Conservation (phyloP, 1,284 basidiomycete genomes). For the Cryptococcus sp. region DNA sequence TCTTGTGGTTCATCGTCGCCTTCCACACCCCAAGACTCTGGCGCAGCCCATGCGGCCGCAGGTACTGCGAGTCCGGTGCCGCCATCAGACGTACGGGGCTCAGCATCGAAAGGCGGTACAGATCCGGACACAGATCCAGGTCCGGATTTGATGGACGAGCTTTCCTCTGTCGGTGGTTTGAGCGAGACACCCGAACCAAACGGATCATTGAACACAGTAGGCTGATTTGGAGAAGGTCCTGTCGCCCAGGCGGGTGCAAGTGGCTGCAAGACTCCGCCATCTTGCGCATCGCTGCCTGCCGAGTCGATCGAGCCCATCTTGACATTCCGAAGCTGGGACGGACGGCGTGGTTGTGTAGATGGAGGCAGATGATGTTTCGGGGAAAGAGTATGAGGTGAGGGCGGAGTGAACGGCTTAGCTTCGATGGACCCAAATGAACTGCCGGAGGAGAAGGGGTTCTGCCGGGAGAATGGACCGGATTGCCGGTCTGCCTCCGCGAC, state of each 20-base stretch:
- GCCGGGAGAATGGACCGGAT: slow-evolving; percentile 25
- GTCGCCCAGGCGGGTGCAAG: slow-evolving; percentile 42
- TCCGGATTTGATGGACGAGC: neutral
- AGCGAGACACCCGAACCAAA: slow-evolving; percentile 24
- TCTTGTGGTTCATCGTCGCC: slow-evolving; percentile 50
- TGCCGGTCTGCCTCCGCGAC: slow-evolving; percentile 25
- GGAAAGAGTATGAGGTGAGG: slow-evolving; percentile 39
- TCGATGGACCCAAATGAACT: slow-evolving; percentile 30
- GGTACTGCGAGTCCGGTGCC: slow-evolving; percentile 9
- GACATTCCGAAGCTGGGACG: slow-evolving; percentile 51
- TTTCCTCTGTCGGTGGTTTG: neutral
- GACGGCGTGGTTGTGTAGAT: slow-evolving; percentile 44
- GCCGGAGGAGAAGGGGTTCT: slow-evolving; percentile 33
- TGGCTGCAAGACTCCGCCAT: slow-evolving; percentile 22
- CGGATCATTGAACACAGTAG: slow-evolving; percentile 49
- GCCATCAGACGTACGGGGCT: neutral
- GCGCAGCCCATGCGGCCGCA: slow-evolving; percentile 56
- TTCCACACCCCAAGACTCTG: slow-evolving; percentile 60
- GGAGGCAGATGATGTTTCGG: slow-evolving; percentile 34
- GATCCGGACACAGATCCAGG: neutral
- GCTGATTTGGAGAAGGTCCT: slow-evolving; percentile 6
- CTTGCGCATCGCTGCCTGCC: slow-evolving; percentile 23
- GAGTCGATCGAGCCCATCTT: slow-evolving; percentile 43
- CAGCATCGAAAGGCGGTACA: neutral
- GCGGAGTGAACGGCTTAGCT: slow-evolving; percentile 31